phyloP scores from a whole-genome alignment of 257 asterid species.

The Petunia axillaris region DNA sequence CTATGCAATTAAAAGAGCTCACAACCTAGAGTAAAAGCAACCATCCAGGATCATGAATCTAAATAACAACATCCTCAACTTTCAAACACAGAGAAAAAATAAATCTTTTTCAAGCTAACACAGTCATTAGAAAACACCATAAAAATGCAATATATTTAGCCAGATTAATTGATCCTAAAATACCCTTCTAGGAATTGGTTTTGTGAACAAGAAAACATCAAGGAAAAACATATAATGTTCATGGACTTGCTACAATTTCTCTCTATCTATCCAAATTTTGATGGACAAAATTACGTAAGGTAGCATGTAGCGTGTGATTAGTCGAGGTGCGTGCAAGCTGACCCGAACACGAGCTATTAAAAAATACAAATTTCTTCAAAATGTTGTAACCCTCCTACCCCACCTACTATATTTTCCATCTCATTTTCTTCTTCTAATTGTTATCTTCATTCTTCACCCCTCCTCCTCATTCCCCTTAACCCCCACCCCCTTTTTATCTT shows the following conservation, averaged over 20 bases:
- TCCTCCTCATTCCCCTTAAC: conserved; percentile 33
- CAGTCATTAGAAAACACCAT: background rate
- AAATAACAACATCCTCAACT: background rate
- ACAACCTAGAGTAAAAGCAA: background rate
- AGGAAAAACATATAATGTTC: too few relatives aligned
- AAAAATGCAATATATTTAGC: background rate
- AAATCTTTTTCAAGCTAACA: background rate
- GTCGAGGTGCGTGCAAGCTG: too few relatives aligned
- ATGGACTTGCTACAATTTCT: too few relatives aligned
- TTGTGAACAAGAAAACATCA: too few relatives aligned
- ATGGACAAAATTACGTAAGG: too few relatives aligned
- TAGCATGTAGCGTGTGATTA: too few relatives aligned
- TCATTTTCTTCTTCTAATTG: too few relatives aligned
- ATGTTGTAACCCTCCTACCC: too few relatives aligned
- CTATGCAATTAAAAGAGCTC: background rate
- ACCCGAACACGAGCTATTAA: too few relatives aligned
- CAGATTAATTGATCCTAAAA: background rate
- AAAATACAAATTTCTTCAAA: too few relatives aligned
- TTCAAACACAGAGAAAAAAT: background rate
- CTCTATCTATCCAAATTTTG: too few relatives aligned
- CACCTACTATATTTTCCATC: conserved; percentile 52
- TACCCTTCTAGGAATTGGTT: background rate
- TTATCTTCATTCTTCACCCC: conserved; percentile 46
- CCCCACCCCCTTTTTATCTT: too few relatives aligned
- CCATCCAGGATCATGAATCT: conserved; percentile 13